These are phyloP conservation scores for Lophiotrema nucula DNA, from an alignment of 495 filamentous ascomycete species.

Conservation along the genomic window DNA sequence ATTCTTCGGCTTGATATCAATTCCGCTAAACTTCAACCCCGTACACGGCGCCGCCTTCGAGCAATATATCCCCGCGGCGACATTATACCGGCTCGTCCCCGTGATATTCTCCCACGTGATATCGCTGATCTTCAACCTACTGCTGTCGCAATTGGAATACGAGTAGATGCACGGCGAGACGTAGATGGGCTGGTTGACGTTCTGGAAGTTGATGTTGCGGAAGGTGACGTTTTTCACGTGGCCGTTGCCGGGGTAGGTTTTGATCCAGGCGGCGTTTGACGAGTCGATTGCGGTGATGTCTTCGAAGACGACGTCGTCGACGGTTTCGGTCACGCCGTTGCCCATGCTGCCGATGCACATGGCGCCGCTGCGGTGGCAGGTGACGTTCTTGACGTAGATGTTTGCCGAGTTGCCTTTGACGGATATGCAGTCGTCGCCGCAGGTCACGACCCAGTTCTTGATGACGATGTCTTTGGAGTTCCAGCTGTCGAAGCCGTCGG, in stretches of 20 bases:
- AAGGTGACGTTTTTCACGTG: constrained; percentile 41
- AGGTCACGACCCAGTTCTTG: constrained; percentile 30
- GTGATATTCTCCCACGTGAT: constrained; percentile 58
- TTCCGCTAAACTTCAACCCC: constrained; percentile 49
- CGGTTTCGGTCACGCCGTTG: constrained; percentile 20
- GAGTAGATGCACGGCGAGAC: constrained; percentile 60
- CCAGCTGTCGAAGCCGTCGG: constrained; percentile 35
- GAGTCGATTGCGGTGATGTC: constrained; percentile 40
- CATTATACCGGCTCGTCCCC: constrained; percentile 55
- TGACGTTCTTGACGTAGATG: constrained; percentile 30
- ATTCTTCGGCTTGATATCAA: constrained; percentile 49
- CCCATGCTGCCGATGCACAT: constrained; percentile 24
- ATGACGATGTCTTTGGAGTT: constrained; percentile 34
- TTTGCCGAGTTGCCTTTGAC: constrained; percentile 32
- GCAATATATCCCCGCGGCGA: constrained; percentile 56
- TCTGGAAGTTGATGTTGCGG: constrained; percentile 53
- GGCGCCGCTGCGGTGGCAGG: constrained; percentile 24
- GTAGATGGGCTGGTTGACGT: constrained; percentile 60
- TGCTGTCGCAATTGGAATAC: constrained; percentile 49
- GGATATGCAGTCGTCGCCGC: constrained; percentile 34
- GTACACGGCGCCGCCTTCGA: constrained; percentile 49
- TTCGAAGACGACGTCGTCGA: constrained; percentile 33
- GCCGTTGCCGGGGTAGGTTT: constrained; percentile 45
- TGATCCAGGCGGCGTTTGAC: constrained; percentile 56
- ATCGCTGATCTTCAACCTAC: constrained; percentile 47